Base-by-base conservation (phyloP, 2,329 filamentous ascomycete genomes). In the Diplocarpon rosae region DNA sequence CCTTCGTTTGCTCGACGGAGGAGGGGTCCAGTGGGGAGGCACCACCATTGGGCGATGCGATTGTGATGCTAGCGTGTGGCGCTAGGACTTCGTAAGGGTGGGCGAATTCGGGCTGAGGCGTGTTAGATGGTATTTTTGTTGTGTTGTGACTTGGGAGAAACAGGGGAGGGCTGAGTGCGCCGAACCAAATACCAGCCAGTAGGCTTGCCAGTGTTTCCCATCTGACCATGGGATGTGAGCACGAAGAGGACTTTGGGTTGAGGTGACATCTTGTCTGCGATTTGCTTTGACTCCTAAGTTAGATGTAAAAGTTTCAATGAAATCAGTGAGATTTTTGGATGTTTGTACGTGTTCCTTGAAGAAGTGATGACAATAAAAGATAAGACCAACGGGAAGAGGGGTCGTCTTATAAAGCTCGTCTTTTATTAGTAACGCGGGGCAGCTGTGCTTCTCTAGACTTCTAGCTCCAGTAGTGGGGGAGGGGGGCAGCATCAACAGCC, bases 181-280 rank as follows among this genome's bases (percentile, higher is more conserved):
- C 53, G 5, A 57, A 70, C 68, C 48, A 76, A 58, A 51, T 69
- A 75, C 72, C 72, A 75, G 38, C 72, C 72, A 0, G 71, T 74
- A 11, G 67, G 68, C 50, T 70, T 66, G 13, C 50, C 57, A 6
- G 53, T 52, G 31, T 53, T 38, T 12, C 56, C 58, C 52, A 61
- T 37, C 31, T 56, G 44, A 16, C 46, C 47, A 30, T 60, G 57
- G 35, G 71, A 75, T 33, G 68, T 71, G 24, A 75, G 67, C 17
- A 75, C 68, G 55, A 75, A 60, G 57, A 75, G 69, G 33, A 75
- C 63, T 52, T 71, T 73, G 32, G 70, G 70, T 53, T 71, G 72
- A 35, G 70, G 69, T 17, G 44, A 36, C 49, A 51, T 51, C 9
- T 46, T 51, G 40, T 20, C 28, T 13, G 33, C 15, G 10, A 35